phyloP scores from a whole-genome alignment of 345 rosid species.

The Abelmoschus esculentus region DNA sequence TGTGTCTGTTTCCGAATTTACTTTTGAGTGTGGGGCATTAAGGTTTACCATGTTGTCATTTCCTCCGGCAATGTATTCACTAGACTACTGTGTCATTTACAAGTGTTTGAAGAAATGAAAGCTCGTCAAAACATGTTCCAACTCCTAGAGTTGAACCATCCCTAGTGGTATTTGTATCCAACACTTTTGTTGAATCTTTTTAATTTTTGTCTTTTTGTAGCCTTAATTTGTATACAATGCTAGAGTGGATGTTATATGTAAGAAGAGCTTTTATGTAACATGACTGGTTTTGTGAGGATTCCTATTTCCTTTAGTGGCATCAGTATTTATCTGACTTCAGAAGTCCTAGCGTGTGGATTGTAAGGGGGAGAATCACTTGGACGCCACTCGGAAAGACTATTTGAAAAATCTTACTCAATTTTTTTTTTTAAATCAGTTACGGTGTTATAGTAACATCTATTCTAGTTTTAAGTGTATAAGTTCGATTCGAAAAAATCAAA shows the following conservation, averaged over 20 bases:
- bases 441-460: too few relatives aligned
- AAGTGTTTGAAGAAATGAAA: not conserved
- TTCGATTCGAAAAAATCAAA: too few relatives aligned
- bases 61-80: not conserved
- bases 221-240: not conserved
- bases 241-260: not conserved
- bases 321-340: too few relatives aligned
- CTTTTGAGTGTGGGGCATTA: too few relatives aligned
- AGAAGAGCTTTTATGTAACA: not conserved
- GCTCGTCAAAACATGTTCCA: not conserved
- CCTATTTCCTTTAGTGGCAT: too few relatives aligned
- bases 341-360: too few relatives aligned
- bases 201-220: not conserved
- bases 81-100: not conserved
- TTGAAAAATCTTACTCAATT: too few relatives aligned
- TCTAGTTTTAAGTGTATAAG: too few relatives aligned
- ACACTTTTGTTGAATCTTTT: not conserved
- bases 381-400: too few relatives aligned
- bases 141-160: not conserved
- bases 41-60: not conserved
- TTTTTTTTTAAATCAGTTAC: too few relatives aligned
- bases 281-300: too few relatives aligned
- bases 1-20: not conserved
- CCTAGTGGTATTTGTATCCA: not conserved
- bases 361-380: too few relatives aligned